Percentiles rank a stretch among this genome's conserved stretches.
These are phyloP conservation scores for Epichloe aotearoae DNA, from an alignment of 2,329 filamentous ascomycete genomes.

Conservation along the genomic window DNA sequence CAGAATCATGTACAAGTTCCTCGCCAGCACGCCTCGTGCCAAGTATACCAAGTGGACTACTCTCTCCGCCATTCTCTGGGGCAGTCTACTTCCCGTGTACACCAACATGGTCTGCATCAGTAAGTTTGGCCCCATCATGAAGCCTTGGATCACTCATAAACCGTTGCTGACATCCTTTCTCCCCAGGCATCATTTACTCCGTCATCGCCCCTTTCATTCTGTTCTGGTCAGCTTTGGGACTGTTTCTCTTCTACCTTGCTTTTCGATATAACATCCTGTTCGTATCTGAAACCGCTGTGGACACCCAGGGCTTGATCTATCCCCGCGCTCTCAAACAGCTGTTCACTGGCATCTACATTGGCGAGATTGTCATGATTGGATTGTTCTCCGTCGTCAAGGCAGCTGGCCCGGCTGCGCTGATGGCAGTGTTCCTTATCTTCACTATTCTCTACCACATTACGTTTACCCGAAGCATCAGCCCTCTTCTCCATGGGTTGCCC, in stretches of 20 bases:
- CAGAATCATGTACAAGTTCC: conserved; percentile 51
- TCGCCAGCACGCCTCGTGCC: conserved; percentile 66
- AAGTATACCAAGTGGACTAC: conserved; percentile 62
- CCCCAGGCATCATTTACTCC: conserved; percentile 56
- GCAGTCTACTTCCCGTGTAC: conserved; percentile 61
- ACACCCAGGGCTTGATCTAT: conserved; percentile 82
- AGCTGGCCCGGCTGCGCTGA: conserved; percentile 58
- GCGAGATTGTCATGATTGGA: conserved; percentile 67
- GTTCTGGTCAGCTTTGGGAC: conserved; percentile 63
- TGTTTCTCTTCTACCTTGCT: conserved; percentile 68
- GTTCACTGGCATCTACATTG: conserved; percentile 67
- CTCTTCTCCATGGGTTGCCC: conserved; percentile 60
- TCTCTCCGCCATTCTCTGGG: conserved; percentile 60
- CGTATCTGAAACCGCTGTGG: conserved; percentile 63
- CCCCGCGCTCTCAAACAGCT: conserved; percentile 80
- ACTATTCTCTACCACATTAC: conserved; percentile 64
- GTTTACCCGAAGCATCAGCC: conserved; percentile 54
- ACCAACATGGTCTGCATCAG: conserved; percentile 63
- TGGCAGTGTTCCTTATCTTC: conserved; percentile 64
- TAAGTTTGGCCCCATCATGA: conserved; percentile 15
- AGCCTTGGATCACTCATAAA: conserved; percentile 9
- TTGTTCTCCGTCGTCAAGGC: conserved; percentile 60
- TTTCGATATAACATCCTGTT: conserved; percentile 83
- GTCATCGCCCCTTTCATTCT: conserved; percentile 75
- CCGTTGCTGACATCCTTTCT: not conserved